Evolutionary conservation across 2,329 filamentous ascomycete genomes (phyloP), one percentile per base, ranked within the genome.

Genomic region (Xylogone sp.): DNA sequence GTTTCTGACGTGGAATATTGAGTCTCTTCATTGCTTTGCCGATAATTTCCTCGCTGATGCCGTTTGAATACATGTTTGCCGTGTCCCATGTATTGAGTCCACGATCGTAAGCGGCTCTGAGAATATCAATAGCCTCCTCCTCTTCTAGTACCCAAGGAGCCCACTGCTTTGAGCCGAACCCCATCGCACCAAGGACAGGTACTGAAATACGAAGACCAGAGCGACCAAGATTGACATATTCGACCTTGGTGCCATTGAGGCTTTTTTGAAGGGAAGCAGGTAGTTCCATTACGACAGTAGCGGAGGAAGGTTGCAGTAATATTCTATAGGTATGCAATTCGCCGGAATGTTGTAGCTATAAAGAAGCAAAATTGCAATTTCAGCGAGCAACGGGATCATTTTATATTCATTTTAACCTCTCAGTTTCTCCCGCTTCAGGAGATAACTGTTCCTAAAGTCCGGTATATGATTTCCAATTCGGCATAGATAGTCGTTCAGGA

Each of bases 181-280:
- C 77, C 82, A 86, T 85, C 53, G 75, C 75, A 0, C 83, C 83
- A 42, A 86, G 70, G 50, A 86, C 81, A 45, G 83, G 77, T 45
- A 77, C 75, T 1, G 81, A 84, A 44, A 85, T 71, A 51, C 76
- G 77, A 20, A 86, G 76, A 42, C 83, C 82, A 45, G 75, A 80
- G 53, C 74, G 77, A 43, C 83, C 83, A 13, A 86, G 71, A 52
- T 73, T 69, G 62, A 71, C 67, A 54, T 75, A 76, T 49, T 73
- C 69, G 53, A 65, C 66, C 58, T 74, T 74, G 48, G 71, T 67
- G 24, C 10, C 24, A 27, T 27, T 10, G 10, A 27, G 24, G 24
- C 31, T 55, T 56, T 21, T 68, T 27, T 27, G 24, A 10, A 27
- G 24, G 24, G 24, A 27, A 6, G 24, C 24, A 10, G 24, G 24